These are phyloP conservation scores for Nemania abortiva DNA, from an alignment of 2,329 filamentous ascomycete species.

Conservation along the genomic window DNA sequence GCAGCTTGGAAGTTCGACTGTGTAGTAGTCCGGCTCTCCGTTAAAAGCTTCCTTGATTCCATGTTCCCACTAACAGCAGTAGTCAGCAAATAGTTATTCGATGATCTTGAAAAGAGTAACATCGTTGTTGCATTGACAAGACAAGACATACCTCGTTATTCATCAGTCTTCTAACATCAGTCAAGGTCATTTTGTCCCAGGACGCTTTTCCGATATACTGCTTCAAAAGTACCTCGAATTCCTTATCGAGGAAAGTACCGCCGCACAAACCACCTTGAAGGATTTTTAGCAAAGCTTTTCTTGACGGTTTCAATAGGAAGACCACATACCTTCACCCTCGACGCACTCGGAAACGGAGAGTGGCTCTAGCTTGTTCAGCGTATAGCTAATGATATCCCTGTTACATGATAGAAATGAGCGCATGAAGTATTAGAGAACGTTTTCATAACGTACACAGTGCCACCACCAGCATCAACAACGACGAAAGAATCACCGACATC, in stretches of 20 bases:
- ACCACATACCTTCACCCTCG: conserved; percentile 31
- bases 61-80: conserved; percentile 32
- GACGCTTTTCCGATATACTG: neutral
- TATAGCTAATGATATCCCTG: conserved; percentile 41
- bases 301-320: neutral
- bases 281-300: neutral
- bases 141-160: conserved; percentile 29
- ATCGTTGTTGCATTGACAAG: neutral
- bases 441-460: conserved; percentile 31
- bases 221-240: conserved; percentile 32
- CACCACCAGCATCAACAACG: conserved; percentile 50
- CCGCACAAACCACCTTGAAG: conserved; percentile 32
- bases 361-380: conserved; percentile 27
- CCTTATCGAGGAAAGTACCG: conserved; percentile 31
- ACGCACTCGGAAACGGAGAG: conserved; percentile 31
- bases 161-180: conserved; percentile 34
- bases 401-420: neutral
- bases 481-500: conserved; percentile 47
- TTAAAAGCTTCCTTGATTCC: conserved; percentile 32
- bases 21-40: conserved; percentile 13
- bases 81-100: neutral
- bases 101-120: too few relatives aligned
- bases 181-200: conserved; percentile 20
- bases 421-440: neutral
- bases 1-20: conserved; percentile 22